Percentiles rank a stretch among this genome's conserved stretches.
Conservation (phyloP, 2,329 filamentous ascomycete species). For the Shiraia bambusicola region DNA sequence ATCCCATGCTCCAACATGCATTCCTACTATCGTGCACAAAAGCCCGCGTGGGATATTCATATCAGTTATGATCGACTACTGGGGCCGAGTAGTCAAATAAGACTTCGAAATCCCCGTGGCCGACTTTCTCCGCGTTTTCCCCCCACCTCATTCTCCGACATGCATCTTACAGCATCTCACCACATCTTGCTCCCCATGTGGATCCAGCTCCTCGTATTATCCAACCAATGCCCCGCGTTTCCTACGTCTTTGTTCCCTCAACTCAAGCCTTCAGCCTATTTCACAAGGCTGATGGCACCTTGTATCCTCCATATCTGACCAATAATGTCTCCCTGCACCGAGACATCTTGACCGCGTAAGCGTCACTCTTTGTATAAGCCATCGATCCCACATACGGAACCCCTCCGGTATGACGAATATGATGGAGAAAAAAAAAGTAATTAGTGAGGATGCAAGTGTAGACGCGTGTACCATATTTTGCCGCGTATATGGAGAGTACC, state of each 20-base stretch:
- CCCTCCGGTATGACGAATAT: constrained; percentile 17
- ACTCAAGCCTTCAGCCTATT: neutral
- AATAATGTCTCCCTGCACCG: constrained; percentile 6
- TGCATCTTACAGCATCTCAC: constrained; percentile 4
- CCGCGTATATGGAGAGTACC: constrained; percentile 13
- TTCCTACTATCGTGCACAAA: too few relatives aligned
- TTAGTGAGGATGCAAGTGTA: too few relatives aligned
- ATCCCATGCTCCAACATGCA: too few relatives aligned
- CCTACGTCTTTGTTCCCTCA: neutral
- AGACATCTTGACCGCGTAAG: constrained; percentile 17
- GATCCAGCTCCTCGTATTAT: neutral
- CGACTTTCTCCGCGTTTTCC: constrained; percentile 22
- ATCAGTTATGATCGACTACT: too few relatives aligned
- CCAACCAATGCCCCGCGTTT: neutral
- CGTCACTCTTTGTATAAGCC: constrained; percentile 5
- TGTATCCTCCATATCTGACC: constrained; percentile 9
- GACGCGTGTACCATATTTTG: constrained; percentile 5
- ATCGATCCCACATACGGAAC: constrained; percentile 11
- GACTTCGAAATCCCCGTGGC: too few relatives aligned
- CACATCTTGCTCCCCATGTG: neutral
- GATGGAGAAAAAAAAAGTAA: neutral
- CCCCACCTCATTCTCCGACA: constrained; percentile 24
- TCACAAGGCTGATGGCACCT: constrained; percentile 16
- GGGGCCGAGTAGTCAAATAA: too few relatives aligned
- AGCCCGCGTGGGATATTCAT: too few relatives aligned